These are phyloP conservation scores for Candida jianshihensis DNA, from an alignment of 805 yeast species.

Conservation along the genomic window DNA sequence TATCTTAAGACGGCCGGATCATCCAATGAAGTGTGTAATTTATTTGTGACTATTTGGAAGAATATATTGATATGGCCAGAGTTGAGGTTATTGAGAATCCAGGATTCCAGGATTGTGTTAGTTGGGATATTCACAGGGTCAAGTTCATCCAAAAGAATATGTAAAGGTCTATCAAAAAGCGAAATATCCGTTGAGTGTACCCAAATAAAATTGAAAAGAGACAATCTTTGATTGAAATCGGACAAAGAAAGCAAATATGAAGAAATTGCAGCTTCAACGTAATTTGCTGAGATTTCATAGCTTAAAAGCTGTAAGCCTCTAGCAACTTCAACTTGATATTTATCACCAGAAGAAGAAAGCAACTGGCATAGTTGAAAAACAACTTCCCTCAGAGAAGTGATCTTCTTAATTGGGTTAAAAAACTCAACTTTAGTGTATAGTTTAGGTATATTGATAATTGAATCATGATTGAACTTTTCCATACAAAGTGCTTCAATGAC, in stretches of 20 bases:
- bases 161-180: conserved; percentile 53
- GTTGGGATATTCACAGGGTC: conserved; percentile 35
- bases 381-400: conserved; percentile 12
- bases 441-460: conserved; percentile 23
- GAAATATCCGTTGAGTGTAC: conserved; percentile 51
- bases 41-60: conserved; percentile 51
- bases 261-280: conserved; percentile 70
- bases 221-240: conserved; percentile 34
- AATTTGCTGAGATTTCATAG: conserved; percentile 40
- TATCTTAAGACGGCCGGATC: conserved; percentile 63
- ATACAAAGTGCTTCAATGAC: conserved; percentile 24
- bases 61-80: conserved; percentile 56
- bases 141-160: conserved; percentile 61
- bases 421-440: conserved; percentile 25
- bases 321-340: conserved; percentile 65
- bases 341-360: conserved; percentile 26
- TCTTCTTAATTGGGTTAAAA: conserved; percentile 18
- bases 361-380: conserved; percentile 16
- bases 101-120: conserved; percentile 36
- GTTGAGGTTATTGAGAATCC: conserved; percentile 38
- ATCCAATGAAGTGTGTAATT: conserved; percentile 42
- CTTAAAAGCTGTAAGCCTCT: conserved; percentile 57
- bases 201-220: conserved; percentile 68
- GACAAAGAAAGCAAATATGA: conserved; percentile 40
- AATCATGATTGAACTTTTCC: conserved; percentile 6